A percentile compares a stretch with the other conserved stretches of the same genome.
These are phyloP conservation scores for Golubevia sp. DNA, from an alignment of 1,284 basidiomycete genomes.

Conservation along the genomic window DNA sequence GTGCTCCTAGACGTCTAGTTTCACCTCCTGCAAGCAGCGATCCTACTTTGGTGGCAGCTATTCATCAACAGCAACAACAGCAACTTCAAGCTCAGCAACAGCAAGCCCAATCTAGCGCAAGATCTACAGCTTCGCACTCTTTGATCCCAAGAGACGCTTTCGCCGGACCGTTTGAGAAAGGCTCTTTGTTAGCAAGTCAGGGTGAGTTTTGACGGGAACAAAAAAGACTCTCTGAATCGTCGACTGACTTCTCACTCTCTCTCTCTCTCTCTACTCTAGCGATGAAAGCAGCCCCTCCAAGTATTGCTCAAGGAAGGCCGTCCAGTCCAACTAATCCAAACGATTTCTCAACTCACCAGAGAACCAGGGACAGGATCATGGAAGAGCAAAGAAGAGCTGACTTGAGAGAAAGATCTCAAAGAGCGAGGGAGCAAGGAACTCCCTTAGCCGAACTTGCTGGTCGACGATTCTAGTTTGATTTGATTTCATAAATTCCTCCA, in stretches of 20 bases:
- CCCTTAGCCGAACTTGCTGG: constrained; percentile 22
- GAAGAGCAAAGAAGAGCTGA: constrained; percentile 24
- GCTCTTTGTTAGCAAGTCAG: constrained; percentile 36
- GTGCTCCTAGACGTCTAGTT: neutral
- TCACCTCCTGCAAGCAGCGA: neutral
- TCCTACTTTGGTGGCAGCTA: neutral
- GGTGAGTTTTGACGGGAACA: too few relatives aligned
- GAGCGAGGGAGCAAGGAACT: constrained; percentile 24
- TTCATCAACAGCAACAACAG: neutral
- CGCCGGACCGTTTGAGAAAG: constrained; percentile 39
- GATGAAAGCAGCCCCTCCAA: constrained; percentile 20
- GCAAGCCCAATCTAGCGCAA: neutral
- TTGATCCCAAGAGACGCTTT: constrained; percentile 34
- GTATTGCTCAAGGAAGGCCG: neutral
- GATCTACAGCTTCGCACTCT: constrained; percentile 6
- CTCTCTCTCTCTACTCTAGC: too few relatives aligned
- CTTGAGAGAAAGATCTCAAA: constrained; percentile 19
- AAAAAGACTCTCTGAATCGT: too few relatives aligned
- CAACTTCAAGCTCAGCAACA: neutral
- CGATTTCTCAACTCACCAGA: constrained; percentile 24
- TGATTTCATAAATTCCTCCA: too few relatives aligned
- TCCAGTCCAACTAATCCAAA: neutral
- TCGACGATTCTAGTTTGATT: too few relatives aligned
- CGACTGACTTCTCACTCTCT: too few relatives aligned
- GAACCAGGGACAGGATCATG: constrained; percentile 12